Conservation (phyloP, 73 alveolate species). For the Paramecium tetraurelia region DNA sequence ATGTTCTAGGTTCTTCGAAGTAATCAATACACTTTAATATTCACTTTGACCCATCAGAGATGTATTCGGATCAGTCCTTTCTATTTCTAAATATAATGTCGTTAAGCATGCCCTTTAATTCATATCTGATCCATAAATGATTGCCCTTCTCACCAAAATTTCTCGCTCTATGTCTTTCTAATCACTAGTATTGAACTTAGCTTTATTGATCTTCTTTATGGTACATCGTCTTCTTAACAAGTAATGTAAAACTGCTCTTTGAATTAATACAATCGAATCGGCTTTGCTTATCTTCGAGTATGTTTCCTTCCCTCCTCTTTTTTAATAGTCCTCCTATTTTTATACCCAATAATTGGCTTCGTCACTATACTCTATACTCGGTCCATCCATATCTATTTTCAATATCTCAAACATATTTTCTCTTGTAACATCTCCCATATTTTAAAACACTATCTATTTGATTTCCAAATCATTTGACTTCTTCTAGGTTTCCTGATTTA, state of each 20-base stretch:
- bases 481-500: neutral
- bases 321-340: neutral
- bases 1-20: conserved; percentile 23
- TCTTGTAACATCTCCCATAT: neutral
- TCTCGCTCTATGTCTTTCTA: neutral
- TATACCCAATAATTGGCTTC: conserved; percentile 30
- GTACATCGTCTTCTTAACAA: neutral
- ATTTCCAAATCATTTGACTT: conserved; percentile 21
- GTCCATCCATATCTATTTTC: neutral
- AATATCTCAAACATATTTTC: conserved; percentile 1
- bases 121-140: neutral
- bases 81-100: neutral
- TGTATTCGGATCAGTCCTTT: neutral
- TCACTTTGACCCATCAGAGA: conserved; percentile 32
- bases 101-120: neutral
- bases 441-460: neutral
- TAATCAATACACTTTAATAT: conserved; percentile 15
- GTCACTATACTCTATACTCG: neutral
- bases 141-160: neutral
- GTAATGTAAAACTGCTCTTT: neutral
- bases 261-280: neutral
- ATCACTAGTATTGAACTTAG: neutral
- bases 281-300: neutral
- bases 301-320: neutral
- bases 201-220: neutral